Conservation (phyloP, 2,329 filamentous ascomycete genomes). For the Xylariaceae sp. region DNA sequence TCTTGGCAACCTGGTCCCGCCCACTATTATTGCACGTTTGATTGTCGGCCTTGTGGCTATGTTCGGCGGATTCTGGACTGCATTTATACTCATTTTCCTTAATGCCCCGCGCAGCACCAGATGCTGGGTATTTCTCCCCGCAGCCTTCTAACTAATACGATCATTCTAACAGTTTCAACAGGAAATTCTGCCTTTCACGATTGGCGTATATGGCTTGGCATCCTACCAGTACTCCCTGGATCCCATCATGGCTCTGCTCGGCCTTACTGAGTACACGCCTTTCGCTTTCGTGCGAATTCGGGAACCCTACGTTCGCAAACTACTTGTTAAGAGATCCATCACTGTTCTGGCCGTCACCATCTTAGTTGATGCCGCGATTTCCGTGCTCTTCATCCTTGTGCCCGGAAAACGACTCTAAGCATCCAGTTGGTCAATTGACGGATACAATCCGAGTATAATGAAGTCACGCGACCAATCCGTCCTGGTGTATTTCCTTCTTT, state of each 20-base stretch:
- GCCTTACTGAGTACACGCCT: slow-evolving; percentile 93
- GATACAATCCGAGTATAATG: slow-evolving; percentile 18
- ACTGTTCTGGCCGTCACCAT: slow-evolving; percentile 75
- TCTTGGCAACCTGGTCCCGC: slow-evolving; percentile 88
- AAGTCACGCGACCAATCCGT: slow-evolving; percentile 28
- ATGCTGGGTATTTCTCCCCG: slow-evolving; percentile 69
- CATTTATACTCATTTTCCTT: slow-evolving; percentile 89
- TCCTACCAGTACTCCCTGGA: slow-evolving; percentile 97
- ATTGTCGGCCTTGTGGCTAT: slow-evolving; percentile 81
- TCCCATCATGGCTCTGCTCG: slow-evolving; percentile 81
- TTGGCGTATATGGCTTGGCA: slow-evolving; percentile 82
- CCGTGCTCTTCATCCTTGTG: slow-evolving; percentile 89
- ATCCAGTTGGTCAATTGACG: background rate
- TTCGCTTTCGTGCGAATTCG: slow-evolving; percentile 85
- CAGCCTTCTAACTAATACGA: background rate
- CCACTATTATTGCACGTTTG: slow-evolving; percentile 79
- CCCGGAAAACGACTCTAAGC: slow-evolving; percentile 74
- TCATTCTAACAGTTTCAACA: slow-evolving; percentile 23
- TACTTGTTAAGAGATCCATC: slow-evolving; percentile 76
- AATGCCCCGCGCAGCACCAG: slow-evolving; percentile 68
- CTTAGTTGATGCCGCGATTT: slow-evolving; percentile 74
- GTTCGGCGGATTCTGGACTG: slow-evolving; percentile 91
- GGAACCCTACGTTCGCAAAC: slow-evolving; percentile 84
- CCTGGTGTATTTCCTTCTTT: slow-evolving; percentile 1
- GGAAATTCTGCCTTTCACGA: slow-evolving; percentile 81